phyloP scores from a whole-genome alignment of 805 yeast genomes.

The Wickerhamomyces sydowiorum region DNA sequence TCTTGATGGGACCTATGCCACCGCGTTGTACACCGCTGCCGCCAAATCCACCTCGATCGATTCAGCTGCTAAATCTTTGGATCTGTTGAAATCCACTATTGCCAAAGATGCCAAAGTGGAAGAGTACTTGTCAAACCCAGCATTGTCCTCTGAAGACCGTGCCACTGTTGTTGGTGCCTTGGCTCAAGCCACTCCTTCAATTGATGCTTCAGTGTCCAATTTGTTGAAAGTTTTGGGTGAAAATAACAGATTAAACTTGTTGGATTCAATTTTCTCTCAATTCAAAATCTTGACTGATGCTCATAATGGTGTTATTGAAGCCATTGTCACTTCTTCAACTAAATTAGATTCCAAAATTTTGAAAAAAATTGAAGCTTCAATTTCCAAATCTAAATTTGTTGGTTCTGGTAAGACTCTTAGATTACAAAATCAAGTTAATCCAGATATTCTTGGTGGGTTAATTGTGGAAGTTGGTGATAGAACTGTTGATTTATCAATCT shows the following conservation, averaged over 20 bases:
- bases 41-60: constrained; percentile 75
- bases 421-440: constrained; percentile 76
- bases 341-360: constrained; percentile 79
- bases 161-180: constrained; percentile 59
- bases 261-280: constrained; percentile 60
- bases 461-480: constrained; percentile 94
- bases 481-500: constrained; percentile 89
- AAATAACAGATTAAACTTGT: constrained; percentile 83
- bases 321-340: constrained; percentile 82
- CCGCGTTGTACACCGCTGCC: constrained; percentile 90
- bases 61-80: constrained; percentile 60
- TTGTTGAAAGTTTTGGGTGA: constrained; percentile 83
- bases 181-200: constrained; percentile 33
- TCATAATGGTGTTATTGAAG: constrained; percentile 87
- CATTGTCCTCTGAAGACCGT: constrained; percentile 74
- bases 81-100: constrained; percentile 48
- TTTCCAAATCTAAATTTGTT: constrained; percentile 72
- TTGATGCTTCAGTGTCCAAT: constrained; percentile 72
- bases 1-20: constrained; percentile 94
- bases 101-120: constrained; percentile 57
- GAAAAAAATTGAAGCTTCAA: constrained; percentile 71
- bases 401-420: constrained; percentile 83
- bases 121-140: constrained; percentile 71
- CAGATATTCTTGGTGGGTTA: constrained; percentile 93
- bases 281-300: constrained; percentile 81